phyloP scores from a whole-genome alignment of 257 asterid genomes.

The Knoxia roxburghii region DNA sequence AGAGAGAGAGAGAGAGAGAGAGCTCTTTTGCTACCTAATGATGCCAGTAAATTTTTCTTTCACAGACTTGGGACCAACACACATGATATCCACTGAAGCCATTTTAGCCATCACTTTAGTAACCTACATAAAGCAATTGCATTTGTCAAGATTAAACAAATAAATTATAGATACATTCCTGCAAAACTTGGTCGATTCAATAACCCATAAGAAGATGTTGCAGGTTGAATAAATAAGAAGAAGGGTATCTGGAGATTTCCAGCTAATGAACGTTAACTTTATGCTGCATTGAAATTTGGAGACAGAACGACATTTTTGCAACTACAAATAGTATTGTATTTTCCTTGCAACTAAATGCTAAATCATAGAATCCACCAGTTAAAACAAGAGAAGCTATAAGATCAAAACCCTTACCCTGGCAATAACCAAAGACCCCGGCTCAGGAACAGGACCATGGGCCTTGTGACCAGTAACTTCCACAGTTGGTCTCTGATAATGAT shows the following conservation, averaged over 20 bases:
- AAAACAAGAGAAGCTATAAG: background rate
- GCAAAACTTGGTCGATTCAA: background rate
- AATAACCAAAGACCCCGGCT: slow-evolving; percentile 70
- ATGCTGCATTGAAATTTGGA: background rate
- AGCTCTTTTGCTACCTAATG: slow-evolving; percentile 48
- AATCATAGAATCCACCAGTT: background rate
- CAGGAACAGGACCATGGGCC: slow-evolving; percentile 94
- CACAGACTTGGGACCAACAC: slow-evolving; percentile 84
- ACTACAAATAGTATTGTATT: background rate
- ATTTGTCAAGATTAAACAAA: background rate
- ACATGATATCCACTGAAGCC: slow-evolving; percentile 80
- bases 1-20: background rate
- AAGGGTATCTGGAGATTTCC: background rate
- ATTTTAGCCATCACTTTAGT: slow-evolving; percentile 90
- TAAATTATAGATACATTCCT: background rate
- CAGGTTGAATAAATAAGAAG: background rate
- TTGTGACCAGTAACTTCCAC: slow-evolving; percentile 87
- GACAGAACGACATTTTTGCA: background rate
- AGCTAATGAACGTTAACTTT: background rate
- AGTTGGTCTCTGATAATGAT: slow-evolving; percentile 51
- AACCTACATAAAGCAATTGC: slow-evolving; percentile 33
- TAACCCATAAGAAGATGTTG: background rate
- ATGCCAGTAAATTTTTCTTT: slow-evolving; percentile 75
- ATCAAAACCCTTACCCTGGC: slow-evolving; percentile 56
- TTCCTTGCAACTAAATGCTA: slow-evolving; percentile 2